Evolutionary conservation across 306 rosid species (phyloP).

Genomic region (Gastrolobium villosum): DNA sequence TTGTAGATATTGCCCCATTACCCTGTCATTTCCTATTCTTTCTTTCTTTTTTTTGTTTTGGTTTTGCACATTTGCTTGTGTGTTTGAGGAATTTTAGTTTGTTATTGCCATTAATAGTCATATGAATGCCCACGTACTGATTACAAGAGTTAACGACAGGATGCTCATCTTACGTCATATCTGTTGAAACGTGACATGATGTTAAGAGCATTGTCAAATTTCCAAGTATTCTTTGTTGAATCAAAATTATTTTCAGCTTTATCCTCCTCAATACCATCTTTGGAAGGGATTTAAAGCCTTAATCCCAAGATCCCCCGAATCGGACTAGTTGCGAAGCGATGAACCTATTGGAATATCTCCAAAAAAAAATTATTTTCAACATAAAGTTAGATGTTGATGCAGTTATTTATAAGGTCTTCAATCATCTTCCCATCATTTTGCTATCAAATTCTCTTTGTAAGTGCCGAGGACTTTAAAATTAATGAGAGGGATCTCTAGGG

Average conservation of each 20-base stretch:
- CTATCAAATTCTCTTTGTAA: not conserved
- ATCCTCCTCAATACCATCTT: no score
- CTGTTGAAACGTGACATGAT: conserved; percentile 7
- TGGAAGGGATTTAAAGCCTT: no score
- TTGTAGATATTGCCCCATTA: not conserved
- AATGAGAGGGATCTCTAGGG: not conserved
- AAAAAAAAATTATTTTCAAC: not conserved
- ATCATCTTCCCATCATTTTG: not conserved
- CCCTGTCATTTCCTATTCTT: not conserved
- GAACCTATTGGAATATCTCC: no score
- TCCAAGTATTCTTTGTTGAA: conserved; percentile 4
- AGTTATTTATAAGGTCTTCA: not conserved
- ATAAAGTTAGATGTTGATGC: not conserved
- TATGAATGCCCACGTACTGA: not conserved
- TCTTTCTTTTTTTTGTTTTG: not conserved
- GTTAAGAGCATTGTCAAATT: not conserved
- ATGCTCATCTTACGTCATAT: not conserved
- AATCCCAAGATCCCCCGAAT: no score
- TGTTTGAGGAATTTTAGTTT: not conserved
- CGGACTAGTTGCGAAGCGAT: no score
- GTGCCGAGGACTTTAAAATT: not conserved
- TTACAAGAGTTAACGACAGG: not conserved
- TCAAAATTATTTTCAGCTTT: not conserved
- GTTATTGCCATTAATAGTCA: not conserved
- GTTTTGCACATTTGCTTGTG: not conserved